Evolutionary conservation across 805 yeast genomes (phyloP).

Genomic region (Monosporozyma solicola): DNA sequence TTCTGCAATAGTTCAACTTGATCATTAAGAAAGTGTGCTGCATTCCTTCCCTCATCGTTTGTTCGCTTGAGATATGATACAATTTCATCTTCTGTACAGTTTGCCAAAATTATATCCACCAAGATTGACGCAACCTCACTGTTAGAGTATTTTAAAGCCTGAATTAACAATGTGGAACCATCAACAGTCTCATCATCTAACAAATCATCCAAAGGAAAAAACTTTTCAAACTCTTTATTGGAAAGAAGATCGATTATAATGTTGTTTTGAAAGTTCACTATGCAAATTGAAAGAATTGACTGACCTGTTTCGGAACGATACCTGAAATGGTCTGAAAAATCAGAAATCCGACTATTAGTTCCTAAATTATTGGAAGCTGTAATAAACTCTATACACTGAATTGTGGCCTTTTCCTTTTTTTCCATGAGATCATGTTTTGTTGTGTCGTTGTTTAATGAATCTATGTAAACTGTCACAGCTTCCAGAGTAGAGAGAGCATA

Average conservation of each 20-base stretch:
- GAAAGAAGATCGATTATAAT: constrained; percentile 41
- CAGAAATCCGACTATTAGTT: constrained; percentile 19
- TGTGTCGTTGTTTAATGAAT: background rate
- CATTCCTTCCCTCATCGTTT: constrained; percentile 49
- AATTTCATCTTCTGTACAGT: constrained; percentile 40
- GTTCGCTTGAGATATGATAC: constrained; percentile 37
- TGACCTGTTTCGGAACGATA: constrained; percentile 53
- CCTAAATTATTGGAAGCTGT: constrained; percentile 21
- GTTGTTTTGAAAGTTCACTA: constrained; percentile 38
- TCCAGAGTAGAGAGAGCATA: constrained; percentile 79
- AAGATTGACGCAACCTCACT: constrained; percentile 39
- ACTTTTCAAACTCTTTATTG: constrained; percentile 29
- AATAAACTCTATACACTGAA: constrained; percentile 12
- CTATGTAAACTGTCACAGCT: constrained; percentile 56
- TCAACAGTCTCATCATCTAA: constrained; percentile 50
- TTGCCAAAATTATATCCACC: constrained; percentile 34
- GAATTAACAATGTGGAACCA: constrained; percentile 49
- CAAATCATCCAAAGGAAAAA: constrained; percentile 59
- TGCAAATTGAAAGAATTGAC: constrained; percentile 57
- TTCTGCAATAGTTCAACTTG: constrained; percentile 40
- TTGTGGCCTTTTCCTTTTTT: constrained; percentile 12
- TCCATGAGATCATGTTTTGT: background rate
- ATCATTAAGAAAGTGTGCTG: constrained; percentile 69
- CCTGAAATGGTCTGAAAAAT: constrained; percentile 22
- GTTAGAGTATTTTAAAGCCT: constrained; percentile 51